phyloP scores from a whole-genome alignment of 164 flowering plant genomes.

The Tetrastigma voinierianum region DNA sequence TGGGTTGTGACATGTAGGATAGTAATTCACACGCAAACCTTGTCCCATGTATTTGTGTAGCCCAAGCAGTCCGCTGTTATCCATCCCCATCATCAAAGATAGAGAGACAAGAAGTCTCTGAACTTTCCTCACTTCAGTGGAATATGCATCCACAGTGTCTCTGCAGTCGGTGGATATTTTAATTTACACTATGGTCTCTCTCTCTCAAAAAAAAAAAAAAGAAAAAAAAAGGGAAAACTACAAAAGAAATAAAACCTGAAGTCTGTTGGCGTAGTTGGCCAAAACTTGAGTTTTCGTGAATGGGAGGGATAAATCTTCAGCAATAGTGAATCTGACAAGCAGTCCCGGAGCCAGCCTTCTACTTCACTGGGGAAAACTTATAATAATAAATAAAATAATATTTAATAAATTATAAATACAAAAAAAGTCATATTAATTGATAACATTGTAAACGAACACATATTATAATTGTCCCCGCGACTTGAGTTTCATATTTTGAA shows the following conservation, averaged over 20 bases:
- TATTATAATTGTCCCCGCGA: too few species aligned
- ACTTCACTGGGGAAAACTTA: too few species aligned
- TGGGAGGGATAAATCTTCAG: neutral
- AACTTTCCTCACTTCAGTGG: neutral
- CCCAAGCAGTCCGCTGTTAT: constrained; percentile 6
- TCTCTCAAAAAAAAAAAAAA: too few species aligned
- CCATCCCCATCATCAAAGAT: constrained; percentile 22
- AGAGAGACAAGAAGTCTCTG: neutral
- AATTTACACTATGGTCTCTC: too few species aligned
- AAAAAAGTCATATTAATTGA: too few species aligned
- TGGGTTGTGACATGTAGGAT: constrained; percentile 22
- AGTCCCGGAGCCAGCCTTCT: too few species aligned
- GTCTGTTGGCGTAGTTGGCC: constrained; percentile 1
- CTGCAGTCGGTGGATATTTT: neutral
- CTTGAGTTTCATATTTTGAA: too few species aligned
- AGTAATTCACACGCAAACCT: constrained; percentile 31
- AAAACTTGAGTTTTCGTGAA: neutral
- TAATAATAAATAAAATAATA: too few species aligned
- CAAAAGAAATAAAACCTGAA: constrained; percentile 1
- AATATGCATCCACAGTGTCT: constrained; percentile 5
- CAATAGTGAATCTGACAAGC: neutral
- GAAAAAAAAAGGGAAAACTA: too few species aligned
- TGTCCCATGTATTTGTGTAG: constrained; percentile 18
- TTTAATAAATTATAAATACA: too few species aligned
- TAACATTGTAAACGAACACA: too few species aligned